Conservation (phyloP, 768 basidiomycete genomes). For the Agrocybe chaxingu region DNA sequence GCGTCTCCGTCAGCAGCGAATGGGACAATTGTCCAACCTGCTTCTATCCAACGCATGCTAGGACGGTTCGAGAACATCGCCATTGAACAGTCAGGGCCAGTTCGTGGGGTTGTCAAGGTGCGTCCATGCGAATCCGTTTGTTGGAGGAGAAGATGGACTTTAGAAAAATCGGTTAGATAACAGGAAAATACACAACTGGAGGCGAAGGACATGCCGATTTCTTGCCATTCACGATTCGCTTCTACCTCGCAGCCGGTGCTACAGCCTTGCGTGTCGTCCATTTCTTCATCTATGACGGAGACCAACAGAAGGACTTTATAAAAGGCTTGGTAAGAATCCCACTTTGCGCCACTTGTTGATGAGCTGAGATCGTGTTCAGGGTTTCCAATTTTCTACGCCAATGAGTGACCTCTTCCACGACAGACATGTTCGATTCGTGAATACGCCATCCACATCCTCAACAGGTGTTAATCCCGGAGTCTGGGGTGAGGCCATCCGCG, state of each 20-base stretch:
- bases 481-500: constrained; percentile 36
- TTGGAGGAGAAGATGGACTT: background rate
- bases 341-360: background rate
- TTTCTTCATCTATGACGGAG: constrained; percentile 37
- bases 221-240: constrained; percentile 32
- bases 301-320: constrained; percentile 35
- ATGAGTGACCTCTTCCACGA: constrained; percentile 32
- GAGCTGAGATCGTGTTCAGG: constrained; percentile 11
- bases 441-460: constrained; percentile 9
- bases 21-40: constrained; percentile 10
- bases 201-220: constrained; percentile 27
- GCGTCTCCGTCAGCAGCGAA: constrained; percentile 3
- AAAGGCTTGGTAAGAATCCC: constrained; percentile 25
- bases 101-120: constrained; percentile 35
- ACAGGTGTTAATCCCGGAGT: constrained; percentile 14
- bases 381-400: constrained; percentile 30
- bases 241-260: constrained; percentile 31
- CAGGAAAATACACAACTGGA: constrained; percentile 31
- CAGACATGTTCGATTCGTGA: constrained; percentile 32
- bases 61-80: constrained; percentile 26
- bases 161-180: constrained; percentile 17
- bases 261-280: constrained; percentile 30
- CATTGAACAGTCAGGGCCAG: constrained; percentile 33
- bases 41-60: constrained; percentile 7
- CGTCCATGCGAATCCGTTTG: background rate